Base-by-base conservation (phyloP, 1,284 basidiomycete species). In the Moniliophthora roreri region DNA sequence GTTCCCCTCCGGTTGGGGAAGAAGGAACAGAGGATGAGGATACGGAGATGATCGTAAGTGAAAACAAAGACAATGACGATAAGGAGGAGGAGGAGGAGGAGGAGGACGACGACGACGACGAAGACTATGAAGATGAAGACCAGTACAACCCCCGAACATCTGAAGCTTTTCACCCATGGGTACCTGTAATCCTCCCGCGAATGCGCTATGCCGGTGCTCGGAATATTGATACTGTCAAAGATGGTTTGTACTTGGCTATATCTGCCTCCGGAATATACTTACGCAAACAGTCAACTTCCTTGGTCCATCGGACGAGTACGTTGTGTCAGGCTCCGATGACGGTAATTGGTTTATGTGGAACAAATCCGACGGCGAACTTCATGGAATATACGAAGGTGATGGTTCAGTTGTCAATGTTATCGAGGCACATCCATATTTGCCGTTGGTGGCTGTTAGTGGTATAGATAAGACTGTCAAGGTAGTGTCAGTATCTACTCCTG, bases 401-500 rank as follows among this genome's bases (percentile, higher is more conserved):
- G 76, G 78, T 3, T 79, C 73, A 51, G 84, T 95, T 8, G 93
- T 96, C 40, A 98, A 97, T 66, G 85, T 90, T 53, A 83, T 97
- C 57, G 91, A 94, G 66, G 85, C 84, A 1, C 93, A 97, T 63
- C 95, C 95, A 0, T 73, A 79, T 65, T 75, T 78, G 55, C 94
- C 95, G 0, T 69, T 97, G 23, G 69, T 95, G 24, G 93, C 93
- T 1, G 85, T 91, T 36, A 92, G 89, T 63, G 94, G 95, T 1
- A 96, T 98, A 56, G 95, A 97, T 67, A 76, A 80, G 6, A 93
- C 91, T 0, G 80, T 96, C 57, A 97, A 97, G 78, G 89, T 89
- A 53, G 59, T 73, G 28, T 34, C 3, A 45, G 28, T 16, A 9
- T 36, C 36, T 37, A 39, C 49, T 52, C 18, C 28, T 45, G 38